These are phyloP conservation scores for Pleodorina starrii DNA, from an alignment of 139 green algal species.

Conservation along the genomic window DNA sequence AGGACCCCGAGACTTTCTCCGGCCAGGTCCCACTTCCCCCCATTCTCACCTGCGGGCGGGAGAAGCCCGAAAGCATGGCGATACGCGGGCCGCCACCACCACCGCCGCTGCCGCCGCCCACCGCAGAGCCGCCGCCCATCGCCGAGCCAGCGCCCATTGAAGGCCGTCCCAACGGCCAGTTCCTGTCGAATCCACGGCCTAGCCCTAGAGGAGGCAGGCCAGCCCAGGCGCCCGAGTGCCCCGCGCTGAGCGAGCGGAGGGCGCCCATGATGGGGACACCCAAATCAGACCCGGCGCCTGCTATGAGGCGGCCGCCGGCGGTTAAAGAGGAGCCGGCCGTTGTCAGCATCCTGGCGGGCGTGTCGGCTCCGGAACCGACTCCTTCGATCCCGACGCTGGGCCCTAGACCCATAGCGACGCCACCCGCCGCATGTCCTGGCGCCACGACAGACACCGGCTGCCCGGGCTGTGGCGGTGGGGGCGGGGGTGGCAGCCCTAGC, in stretches of 20 bases:
- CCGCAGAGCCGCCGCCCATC: background rate
- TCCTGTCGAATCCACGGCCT: background rate
- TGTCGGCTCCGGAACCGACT: background rate
- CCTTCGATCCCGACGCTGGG: background rate
- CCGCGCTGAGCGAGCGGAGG: background rate
- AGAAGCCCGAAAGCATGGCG: background rate
- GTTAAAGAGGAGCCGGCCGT: background rate
- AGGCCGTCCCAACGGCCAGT: slow-evolving; percentile 13
- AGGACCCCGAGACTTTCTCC: too few relatives aligned
- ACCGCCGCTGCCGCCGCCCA: background rate
- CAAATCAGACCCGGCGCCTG: background rate
- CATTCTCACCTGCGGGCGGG: background rate
- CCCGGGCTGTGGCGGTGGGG: background rate
- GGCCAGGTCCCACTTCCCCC: too few relatives aligned
- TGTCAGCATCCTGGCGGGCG: background rate
- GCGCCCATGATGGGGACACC: background rate
- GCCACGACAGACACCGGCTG: background rate
- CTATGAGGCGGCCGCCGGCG: background rate
- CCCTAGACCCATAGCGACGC: background rate
- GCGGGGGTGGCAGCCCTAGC: background rate
- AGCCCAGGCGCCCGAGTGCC: background rate
- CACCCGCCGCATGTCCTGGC: background rate
- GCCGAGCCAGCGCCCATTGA: background rate
- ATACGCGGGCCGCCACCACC: background rate
- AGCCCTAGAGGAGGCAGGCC: background rate